Evolutionary conservation across 2,329 filamentous ascomycete species (phyloP).

Genomic region (Cyphellophora attinorum): DNA sequence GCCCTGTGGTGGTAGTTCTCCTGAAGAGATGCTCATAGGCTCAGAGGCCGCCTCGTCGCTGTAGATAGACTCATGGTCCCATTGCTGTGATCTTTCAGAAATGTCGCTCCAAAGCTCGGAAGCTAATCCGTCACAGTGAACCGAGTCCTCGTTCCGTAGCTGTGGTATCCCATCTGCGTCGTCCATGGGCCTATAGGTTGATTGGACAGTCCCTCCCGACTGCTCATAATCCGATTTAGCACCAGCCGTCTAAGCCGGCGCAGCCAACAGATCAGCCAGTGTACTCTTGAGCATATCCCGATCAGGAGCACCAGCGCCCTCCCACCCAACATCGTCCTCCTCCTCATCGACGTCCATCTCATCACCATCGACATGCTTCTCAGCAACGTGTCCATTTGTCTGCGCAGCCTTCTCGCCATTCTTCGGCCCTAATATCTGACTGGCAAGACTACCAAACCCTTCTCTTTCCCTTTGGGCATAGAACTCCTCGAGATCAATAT

Average conservation of each 20-base stretch:
- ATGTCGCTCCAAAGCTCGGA: too few species aligned
- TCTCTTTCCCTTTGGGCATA: slow-evolving; percentile 24
- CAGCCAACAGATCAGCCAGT: background rate
- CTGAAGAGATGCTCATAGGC: too few species aligned
- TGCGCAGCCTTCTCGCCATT: slow-evolving; percentile 1
- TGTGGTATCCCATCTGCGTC: too few species aligned
- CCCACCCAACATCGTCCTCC: slow-evolving; percentile 51
- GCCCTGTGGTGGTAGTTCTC: too few species aligned
- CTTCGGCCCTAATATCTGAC: background rate
- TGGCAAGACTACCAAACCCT: slow-evolving; percentile 27
- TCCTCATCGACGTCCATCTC: slow-evolving; percentile 39
- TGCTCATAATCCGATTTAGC: too few species aligned
- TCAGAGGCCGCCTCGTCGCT: too few species aligned
- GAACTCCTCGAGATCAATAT: slow-evolving; percentile 64
- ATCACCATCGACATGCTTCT: slow-evolving; percentile 10
- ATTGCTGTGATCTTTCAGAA: too few species aligned
- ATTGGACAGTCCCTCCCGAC: too few species aligned
- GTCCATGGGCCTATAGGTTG: too few species aligned
- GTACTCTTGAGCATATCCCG: slow-evolving; percentile 35
- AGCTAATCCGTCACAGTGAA: too few species aligned
- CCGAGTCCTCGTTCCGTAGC: too few species aligned
- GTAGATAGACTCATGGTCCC: too few species aligned
- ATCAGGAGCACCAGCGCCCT: slow-evolving; percentile 47
- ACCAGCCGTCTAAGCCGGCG: slow-evolving; percentile 1
- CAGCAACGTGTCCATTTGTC: slow-evolving; percentile 8